Base-by-base conservation (phyloP, 352 stramenopile species). In the Globisporangium recalcitrans region DNA sequence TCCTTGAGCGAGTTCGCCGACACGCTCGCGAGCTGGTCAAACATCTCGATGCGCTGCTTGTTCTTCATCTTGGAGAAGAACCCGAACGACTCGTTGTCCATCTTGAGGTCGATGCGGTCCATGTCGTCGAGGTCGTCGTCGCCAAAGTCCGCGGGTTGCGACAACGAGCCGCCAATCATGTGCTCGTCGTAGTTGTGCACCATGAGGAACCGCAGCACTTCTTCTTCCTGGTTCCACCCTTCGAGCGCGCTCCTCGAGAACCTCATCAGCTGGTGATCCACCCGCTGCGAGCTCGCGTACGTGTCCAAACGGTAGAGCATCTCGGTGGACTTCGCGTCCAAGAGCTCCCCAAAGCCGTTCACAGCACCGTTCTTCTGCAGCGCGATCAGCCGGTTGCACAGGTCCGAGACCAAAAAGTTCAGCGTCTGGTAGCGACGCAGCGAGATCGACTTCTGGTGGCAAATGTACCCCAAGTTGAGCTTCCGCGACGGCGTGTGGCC, bases 161-260 rank as follows among this genome's bases (percentile, higher is more conserved):
- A 56, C 1, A 81, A 58, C 6, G 63, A 61, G 21, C 76, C 76
- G 29, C 67, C 72, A 24, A 93, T 88, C 8, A 93, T 52, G 49
- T 88, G 76, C 19, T 93, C 80, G 13, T 74, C 70, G 31, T 86
- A 93, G 64, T 91, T 93, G 52, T 91, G 82, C n/a, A 91, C 62
- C 1, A 90, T 62, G 14, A 94, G 67, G 32, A 92, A 90, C 1
- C 82, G 82, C 3, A 92, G 61, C 29, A 88, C 67, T 10, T 80
- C 68, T 21, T 75, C 56, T 49, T 76, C 69, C 1, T 76, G 60
- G 34, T 69, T 67, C 14, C 76, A 68, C 6, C 60, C 52, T 4
- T 36, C 57, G 6, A 87, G 56, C 11, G 68, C 72, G 13, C 77
- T 54, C 52, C 64, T 74, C 9, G 78, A 73, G 58, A 88, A 92